Evolutionary conservation across 2,329 filamentous ascomycete genomes (phyloP), one percentile per base, ranked within the genome.

Genomic region (Diaporthe aspalathi): DNA sequence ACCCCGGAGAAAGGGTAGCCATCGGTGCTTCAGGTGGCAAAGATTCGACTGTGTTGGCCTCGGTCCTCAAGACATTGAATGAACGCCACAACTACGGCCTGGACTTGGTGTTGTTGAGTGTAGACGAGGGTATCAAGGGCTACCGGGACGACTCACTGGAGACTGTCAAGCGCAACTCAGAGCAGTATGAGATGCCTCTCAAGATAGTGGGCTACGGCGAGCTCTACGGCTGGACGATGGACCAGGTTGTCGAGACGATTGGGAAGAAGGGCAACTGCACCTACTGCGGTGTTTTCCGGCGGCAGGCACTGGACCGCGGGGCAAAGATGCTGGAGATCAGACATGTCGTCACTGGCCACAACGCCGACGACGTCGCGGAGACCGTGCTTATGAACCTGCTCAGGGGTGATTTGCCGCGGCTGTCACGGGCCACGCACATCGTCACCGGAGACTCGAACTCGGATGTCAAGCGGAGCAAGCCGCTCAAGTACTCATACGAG

Each of bases 211-310:
- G 95, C 63, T 99, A 99, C 78, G 92, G 92, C 68, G 93, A 98
- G 78, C 85, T 99, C 12, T 99, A 99, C 80, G 96, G 95, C 11
- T 99, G 96, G 96, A 98, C 95, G 1, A 99, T 99, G 96, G 96
- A 99, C 78, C 94, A 98, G 79, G 96, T 99, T 12, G 97, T 99
- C 5, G 93, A 95, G 77, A 94, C 95, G 60, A 93, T 99, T 65
- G 96, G 96, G 17, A 98, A 98, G 84, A 98, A 98, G 81, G 95
- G 95, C 38, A 99, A 99, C 82, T 99, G 96, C 87, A 99, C 97
- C 38, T 99, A 99, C 79, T 99, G 96, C 78, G 96, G 96, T 17
- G 96, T 99, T 22, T 99, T 99, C 79, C 88, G 96, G 68, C 89
- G 97, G 71, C 96, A 99, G 83, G 96, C 96, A 1, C 86, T 99